Percentiles rank a stretch among this genome's conserved stretches.
phyloP scores from a whole-genome alignment of 495 filamentous ascomycete genomes.

The Penicillium atrosanguineum region DNA sequence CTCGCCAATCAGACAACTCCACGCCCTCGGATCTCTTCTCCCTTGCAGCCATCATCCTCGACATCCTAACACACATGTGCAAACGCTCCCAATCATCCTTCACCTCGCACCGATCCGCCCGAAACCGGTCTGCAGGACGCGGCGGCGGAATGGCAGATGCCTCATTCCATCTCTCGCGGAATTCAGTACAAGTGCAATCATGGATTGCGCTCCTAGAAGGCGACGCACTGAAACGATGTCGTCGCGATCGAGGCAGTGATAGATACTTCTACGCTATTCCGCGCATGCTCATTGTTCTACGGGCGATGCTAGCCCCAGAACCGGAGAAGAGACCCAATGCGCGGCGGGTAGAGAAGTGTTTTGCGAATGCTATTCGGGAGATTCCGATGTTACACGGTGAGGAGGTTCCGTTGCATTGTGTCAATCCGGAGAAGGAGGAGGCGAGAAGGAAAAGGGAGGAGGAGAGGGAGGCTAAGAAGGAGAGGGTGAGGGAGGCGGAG shows the following conservation, averaged over 20 bases:
- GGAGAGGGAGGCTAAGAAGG: neutral
- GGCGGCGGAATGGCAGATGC: constrained; percentile 71
- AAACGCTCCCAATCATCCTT: constrained; percentile 72
- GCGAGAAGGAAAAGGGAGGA: constrained; percentile 2
- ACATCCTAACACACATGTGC: constrained; percentile 78
- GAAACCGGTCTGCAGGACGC: constrained; percentile 65
- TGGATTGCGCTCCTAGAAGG: constrained; percentile 73
- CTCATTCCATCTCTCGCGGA: constrained; percentile 71
- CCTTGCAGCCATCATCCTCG: constrained; percentile 47
- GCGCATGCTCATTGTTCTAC: constrained; percentile 39
- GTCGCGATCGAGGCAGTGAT: constrained; percentile 44
- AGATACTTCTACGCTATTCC: constrained; percentile 37
- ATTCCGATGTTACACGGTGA: constrained; percentile 3
- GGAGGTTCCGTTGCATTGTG: constrained; percentile 14
- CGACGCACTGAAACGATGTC: constrained; percentile 57
- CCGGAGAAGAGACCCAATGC: constrained; percentile 38
- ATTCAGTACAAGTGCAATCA: constrained; percentile 68
- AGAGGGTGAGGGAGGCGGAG: neutral
- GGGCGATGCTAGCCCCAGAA: constrained; percentile 44
- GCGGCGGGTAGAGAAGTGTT: constrained; percentile 25
- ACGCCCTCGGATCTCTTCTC: constrained; percentile 43
- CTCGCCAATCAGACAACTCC: constrained; percentile 30
- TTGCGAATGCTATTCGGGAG: constrained; percentile 17
- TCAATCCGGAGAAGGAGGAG: neutral
- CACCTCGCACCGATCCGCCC: constrained; percentile 65